Evolutionary conservation across 176 grass and related monocot genomes (phyloP).

Genomic region (Oryza meyeriana): DNA sequence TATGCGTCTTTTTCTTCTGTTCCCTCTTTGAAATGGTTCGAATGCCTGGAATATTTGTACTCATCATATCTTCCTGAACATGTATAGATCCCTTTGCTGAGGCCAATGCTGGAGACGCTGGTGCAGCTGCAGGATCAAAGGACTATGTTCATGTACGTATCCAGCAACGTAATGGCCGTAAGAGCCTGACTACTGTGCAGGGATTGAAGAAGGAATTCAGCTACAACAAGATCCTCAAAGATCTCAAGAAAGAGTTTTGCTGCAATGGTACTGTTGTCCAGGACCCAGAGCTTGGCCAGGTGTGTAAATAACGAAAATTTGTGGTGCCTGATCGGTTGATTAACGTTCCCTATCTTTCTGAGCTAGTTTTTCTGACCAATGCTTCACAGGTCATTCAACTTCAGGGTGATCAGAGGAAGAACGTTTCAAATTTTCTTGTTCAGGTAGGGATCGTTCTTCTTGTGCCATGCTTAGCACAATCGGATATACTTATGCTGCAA

Average conservation of each 20-base stretch:
- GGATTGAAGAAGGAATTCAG: conserved; percentile 92
- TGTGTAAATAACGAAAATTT: conserved; percentile 18
- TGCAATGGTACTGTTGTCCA: conserved; percentile 99
- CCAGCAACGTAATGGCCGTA: conserved; percentile 95
- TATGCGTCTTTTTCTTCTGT: conserved; percentile 29
- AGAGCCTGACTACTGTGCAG: conserved; percentile 98
- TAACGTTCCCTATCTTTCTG: not conserved
- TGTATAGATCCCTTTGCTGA: conserved; percentile 91
- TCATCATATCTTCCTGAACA: conserved; percentile 15
- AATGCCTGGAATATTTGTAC: not conserved
- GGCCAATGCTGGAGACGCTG: conserved; percentile 97
- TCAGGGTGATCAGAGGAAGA: conserved; percentile 99
- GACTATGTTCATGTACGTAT: conserved; percentile 95
- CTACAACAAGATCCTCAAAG: conserved; percentile 98
- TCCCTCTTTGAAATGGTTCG: not conserved
- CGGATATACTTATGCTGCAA: not conserved
- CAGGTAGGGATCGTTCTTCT: conserved; percentile 51
- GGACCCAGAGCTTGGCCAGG: conserved; percentile 97
- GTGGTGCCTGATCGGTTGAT: not conserved
- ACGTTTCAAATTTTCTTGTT: conserved; percentile 97
- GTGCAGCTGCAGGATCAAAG: conserved; percentile 82
- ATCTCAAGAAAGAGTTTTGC: conserved; percentile 98
- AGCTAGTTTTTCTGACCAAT: conserved; percentile 4
- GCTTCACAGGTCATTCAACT: conserved; percentile 87
- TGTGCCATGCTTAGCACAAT: not conserved